Conservation (phyloP, 1,284 basidiomycete genomes). For the Malassezia psittaci region DNA sequence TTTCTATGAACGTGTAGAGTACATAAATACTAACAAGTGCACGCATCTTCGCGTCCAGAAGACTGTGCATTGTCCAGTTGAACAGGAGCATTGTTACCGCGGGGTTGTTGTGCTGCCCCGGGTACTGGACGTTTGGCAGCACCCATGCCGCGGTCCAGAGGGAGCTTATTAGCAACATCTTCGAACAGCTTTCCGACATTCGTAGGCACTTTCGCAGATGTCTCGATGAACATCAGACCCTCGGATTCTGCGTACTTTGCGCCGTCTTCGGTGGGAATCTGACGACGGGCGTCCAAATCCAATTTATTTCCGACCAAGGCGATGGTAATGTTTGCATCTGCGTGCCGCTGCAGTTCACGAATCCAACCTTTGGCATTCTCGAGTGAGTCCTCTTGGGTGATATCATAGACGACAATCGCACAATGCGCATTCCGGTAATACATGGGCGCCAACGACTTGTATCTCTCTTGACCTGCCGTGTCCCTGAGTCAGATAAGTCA, state of each 20-base stretch:
- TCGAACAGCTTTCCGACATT: constrained; percentile 65
- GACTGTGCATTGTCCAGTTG: constrained; percentile 4
- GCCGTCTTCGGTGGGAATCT: constrained; percentile 51
- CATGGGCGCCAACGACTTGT: constrained; percentile 50
- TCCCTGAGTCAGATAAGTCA: constrained; percentile 19
- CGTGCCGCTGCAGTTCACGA: constrained; percentile 87
- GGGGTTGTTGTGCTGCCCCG: background rate
- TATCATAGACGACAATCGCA: constrained; percentile 45
- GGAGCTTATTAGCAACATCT: constrained; percentile 41
- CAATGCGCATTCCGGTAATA: constrained; percentile 48
- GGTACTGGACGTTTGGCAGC: constrained; percentile 14
- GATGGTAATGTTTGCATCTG: constrained; percentile 73
- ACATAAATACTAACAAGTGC: constrained; percentile 12
- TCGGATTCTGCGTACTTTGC: constrained; percentile 90
- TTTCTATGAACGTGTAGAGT: constrained; percentile 23
- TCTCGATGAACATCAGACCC: constrained; percentile 88
- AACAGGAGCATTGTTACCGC: constrained; percentile 7
- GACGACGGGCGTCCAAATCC: constrained; percentile 58
- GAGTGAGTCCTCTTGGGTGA: constrained; percentile 54
- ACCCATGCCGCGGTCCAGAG: constrained; percentile 27
- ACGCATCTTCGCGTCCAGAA: constrained; percentile 6
- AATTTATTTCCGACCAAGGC: constrained; percentile 91
- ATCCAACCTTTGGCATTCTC: constrained; percentile 97
- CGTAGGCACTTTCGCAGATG: constrained; percentile 84
- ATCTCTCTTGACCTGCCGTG: constrained; percentile 82